A percentile compares a stretch with the other conserved stretches of the same genome.
phyloP scores from a whole-genome alignment of 2,329 filamentous ascomycete species.

The Nectriaceae sp. region DNA sequence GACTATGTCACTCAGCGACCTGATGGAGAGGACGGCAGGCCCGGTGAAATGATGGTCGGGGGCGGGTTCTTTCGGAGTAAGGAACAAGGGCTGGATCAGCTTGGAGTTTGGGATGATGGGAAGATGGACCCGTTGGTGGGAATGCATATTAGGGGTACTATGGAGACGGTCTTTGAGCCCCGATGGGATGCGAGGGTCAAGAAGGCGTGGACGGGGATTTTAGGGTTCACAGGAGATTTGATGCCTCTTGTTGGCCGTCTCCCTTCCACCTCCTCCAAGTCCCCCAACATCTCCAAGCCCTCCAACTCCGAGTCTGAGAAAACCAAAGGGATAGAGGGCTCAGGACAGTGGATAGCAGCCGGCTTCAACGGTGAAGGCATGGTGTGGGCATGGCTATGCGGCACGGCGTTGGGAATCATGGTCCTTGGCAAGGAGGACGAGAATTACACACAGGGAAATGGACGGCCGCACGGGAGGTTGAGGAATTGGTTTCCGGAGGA shows the following conservation, averaged over 20 bases:
- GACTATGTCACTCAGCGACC: slow-evolving; percentile 56
- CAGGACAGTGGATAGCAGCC: slow-evolving; percentile 53
- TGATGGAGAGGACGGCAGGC: slow-evolving; percentile 23
- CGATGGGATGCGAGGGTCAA: slow-evolving; percentile 38
- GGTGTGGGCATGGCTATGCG: slow-evolving; percentile 55
- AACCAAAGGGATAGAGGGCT: slow-evolving; percentile 6
- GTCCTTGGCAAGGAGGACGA: slow-evolving; percentile 41
- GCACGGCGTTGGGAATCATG: slow-evolving; percentile 49
- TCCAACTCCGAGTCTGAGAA: no score
- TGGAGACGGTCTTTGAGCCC: slow-evolving; percentile 44
- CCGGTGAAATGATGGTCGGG: slow-evolving; percentile 54
- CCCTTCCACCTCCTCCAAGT: slow-evolving; percentile 18
- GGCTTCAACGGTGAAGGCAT: slow-evolving; percentile 56
- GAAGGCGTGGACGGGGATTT: slow-evolving; percentile 51
- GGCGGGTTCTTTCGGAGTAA: slow-evolving; percentile 50
- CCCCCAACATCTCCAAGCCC: slow-evolving; percentile 17
- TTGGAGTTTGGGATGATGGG: slow-evolving; percentile 51
- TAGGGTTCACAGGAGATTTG: slow-evolving; percentile 49
- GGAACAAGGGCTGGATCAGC: slow-evolving; percentile 43
- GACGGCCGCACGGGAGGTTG: slow-evolving; percentile 39
- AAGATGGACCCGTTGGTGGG: slow-evolving; percentile 39
- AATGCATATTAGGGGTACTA: slow-evolving; percentile 42
- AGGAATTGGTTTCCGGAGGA: slow-evolving; percentile 46
- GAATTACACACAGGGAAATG: slow-evolving; percentile 29
- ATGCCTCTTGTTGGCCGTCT: slow-evolving; percentile 54